Base-by-base conservation (phyloP, 2,329 filamentous ascomycete genomes). In the Phaeosphaeriaceae sp. region DNA sequence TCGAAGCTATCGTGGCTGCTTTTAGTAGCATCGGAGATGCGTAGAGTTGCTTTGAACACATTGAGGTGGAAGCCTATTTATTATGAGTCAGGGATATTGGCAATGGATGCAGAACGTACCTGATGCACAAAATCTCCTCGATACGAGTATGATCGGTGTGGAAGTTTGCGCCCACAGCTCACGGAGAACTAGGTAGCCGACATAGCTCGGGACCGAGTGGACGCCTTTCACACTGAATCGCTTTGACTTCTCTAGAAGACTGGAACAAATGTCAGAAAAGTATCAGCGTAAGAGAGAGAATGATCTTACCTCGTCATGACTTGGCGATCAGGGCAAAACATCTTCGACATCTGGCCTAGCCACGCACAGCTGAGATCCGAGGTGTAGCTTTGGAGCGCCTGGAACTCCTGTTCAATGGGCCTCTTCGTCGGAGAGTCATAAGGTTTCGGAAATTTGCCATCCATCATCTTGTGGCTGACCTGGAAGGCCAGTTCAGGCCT, bases 361-460 rank as follows among this genome's bases (percentile, higher is more conserved):
- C 44, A 47, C 2, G 44, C 21, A 26, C 36, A 47, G 26, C 44
- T 41, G 16, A 40, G 29, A 13, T 47, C 44, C 23, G 44, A 47
- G 5, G 40, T 6, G 36, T 47, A 47, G 17, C 44, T 26, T 34
- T 47, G 44, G 5, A 47, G 28, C 6, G 26, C 35, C 15, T n/a
- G 17, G 20, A 47, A 47, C 26, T 47, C 44, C 13, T 33, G 26
- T 34, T 47, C 44, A 17, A 47, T 41, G 15, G 16, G 44, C 20
- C n/a, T 47, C 28, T 47, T 47, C 11, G 35, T 47, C 13, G 44
- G 35, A 3, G 35, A 15, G 6, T 40, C 35, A 47, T 40, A 47
- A 13, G 36, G 35, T 7, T 40, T 13, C 15, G 35, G 26, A 30
- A 47, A 47, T 4, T 40, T 47, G 2, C 26, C 26, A 37, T 47